Evolutionary conservation across 805 yeast species (phyloP), one percentile per base, ranked within the genome.

Genomic region (Candida adriatica): DNA sequence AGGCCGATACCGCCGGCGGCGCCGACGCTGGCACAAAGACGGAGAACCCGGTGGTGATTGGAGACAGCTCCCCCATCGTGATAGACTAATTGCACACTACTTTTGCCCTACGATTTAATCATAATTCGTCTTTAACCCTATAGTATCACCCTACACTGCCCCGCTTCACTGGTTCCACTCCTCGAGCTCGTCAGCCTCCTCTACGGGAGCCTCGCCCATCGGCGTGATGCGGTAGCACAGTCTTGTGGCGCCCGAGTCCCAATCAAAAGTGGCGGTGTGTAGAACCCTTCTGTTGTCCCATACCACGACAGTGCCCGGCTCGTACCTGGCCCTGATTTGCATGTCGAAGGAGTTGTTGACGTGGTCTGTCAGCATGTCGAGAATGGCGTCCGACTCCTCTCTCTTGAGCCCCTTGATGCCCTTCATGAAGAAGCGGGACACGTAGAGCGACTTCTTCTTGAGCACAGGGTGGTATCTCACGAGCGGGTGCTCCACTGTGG

Each of bases 381-480:
- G 58, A 34, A 75, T 62, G 6, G 66, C 48, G 24, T 64, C 65
- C 7, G 70, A 61, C 53, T 75, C 80, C 30, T 56, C 69, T 16
- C 66, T 64, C 33, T 67, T 64, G 32, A 74, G 58, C 0, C 77
- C 80, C 7, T 66, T 64, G 35, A 74, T 73, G 37, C 71, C 59
- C 26, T 48, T 58, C 10, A 77, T 73, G 13, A 61, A 56, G 14
- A 61, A 56, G 29, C 74, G 62, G 53, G 73, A 73, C 26, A 73
- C 71, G 38, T 59, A 75, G 41, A 75, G 55, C 1, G 75, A 58
- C 53, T 75, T 76, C 71, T 74, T 64, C 26, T 79, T 79, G 18
- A 81, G 75, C 10, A 68, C 77, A 8, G 83, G 82, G 43, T 77
- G 77, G 24, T 79, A 72, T 56, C 81, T 66, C 21, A 76, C 66